phyloP scores from a whole-genome alignment of 2,329 filamentous ascomycete genomes.

The Orbilia javanica region DNA sequence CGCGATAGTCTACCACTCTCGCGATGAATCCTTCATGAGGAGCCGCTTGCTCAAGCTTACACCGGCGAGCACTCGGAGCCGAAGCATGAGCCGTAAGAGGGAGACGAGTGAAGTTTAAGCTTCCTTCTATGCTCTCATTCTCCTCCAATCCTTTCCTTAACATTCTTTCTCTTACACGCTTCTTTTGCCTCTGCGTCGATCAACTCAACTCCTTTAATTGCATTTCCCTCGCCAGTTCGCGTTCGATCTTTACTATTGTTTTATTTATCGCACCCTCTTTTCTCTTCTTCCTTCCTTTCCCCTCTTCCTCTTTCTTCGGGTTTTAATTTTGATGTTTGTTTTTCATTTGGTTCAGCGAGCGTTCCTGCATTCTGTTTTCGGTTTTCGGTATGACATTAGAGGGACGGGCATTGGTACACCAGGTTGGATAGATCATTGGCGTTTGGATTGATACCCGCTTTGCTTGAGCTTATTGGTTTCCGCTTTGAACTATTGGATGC shows the following conservation, averaged over 20 bases:
- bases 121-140: background rate
- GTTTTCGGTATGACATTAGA: constrained; percentile 17
- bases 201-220: background rate
- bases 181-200: background rate
- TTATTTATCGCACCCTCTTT: background rate
- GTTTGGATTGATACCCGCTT: constrained; percentile 37
- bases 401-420: constrained; percentile 11
- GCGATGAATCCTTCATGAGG: constrained; percentile 32
- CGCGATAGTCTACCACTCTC: constrained; percentile 44
- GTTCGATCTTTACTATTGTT: background rate
- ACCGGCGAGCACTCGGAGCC: constrained; percentile 37
- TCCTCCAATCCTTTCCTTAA: background rate
- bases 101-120: constrained; percentile 32
- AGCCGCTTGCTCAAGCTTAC: constrained; percentile 36
- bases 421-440: constrained; percentile 35
- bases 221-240: too few relatives aligned
- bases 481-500: constrained; percentile 7
- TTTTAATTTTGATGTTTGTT: background rate
- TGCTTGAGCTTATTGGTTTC: constrained; percentile 9
- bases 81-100: constrained; percentile 40
- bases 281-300: background rate
- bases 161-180: background rate
- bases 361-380: background rate
- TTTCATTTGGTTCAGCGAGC: background rate
- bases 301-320: background rate